Evolutionary conservation across 2,329 filamentous ascomycete species (phyloP).

Genomic region (Monilinia fructicola): DNA sequence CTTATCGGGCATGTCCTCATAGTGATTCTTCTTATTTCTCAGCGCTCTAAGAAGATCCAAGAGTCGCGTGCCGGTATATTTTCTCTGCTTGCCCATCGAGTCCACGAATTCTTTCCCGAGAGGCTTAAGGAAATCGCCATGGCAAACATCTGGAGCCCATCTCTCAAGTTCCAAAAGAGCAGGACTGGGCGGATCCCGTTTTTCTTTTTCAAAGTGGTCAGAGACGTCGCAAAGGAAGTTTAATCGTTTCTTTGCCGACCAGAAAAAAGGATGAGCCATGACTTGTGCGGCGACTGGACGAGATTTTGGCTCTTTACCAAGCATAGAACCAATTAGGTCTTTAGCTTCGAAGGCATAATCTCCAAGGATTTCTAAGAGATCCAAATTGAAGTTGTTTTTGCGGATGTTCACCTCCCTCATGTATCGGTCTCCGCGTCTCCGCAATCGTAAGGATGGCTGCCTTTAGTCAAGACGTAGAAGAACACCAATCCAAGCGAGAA

Average conservation of each 20-base stretch:
- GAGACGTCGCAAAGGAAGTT: slow-evolving; percentile 94
- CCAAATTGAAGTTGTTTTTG: slow-evolving; percentile 75
- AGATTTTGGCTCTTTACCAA: slow-evolving; percentile 52
- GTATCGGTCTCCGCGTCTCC: slow-evolving; percentile 88
- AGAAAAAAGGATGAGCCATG: slow-evolving; percentile 95
- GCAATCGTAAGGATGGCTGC: slow-evolving; percentile 89
- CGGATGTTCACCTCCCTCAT: slow-evolving; percentile 98
- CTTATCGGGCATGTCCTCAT: slow-evolving; percentile 87
- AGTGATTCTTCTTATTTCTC: slow-evolving; percentile 96
- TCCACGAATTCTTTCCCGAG: slow-evolving; percentile 83
- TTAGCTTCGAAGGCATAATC: slow-evolving; percentile 84
- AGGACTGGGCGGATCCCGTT: slow-evolving; percentile 74
- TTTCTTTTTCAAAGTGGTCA: slow-evolving; percentile 93
- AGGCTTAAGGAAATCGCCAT: slow-evolving; percentile 73
- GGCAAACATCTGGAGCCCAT: slow-evolving; percentile 54
- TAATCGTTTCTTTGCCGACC: slow-evolving; percentile 83
- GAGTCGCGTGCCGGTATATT: slow-evolving; percentile 82
- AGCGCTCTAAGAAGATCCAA: slow-evolving; percentile 85
- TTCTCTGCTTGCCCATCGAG: slow-evolving; percentile 87
- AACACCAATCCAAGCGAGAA: slow-evolving; percentile 98
- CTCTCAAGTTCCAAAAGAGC: slow-evolving; percentile 61
- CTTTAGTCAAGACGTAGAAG: slow-evolving; percentile 95
- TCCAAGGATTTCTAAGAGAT: slow-evolving; percentile 71
- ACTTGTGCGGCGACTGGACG: slow-evolving; percentile 75
- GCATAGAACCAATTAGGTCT: slow-evolving; percentile 83